phyloP scores from a whole-genome alignment of 441 rosid species.

The Pelargonium myrrhifolium region DNA sequence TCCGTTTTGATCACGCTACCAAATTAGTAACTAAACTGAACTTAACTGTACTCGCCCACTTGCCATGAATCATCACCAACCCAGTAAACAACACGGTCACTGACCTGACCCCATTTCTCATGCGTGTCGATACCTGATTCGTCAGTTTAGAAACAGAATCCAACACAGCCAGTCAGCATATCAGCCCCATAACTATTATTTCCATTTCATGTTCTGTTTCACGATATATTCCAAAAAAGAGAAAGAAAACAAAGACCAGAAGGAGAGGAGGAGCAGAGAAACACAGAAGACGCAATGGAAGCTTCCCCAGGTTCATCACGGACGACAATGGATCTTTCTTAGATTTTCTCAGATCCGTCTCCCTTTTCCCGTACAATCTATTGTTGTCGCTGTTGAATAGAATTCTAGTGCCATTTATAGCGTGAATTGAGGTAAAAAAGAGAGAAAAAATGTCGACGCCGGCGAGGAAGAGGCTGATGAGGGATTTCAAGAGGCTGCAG shows the following conservation, averaged over 20 bases:
- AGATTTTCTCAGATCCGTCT: conserved; percentile 10
- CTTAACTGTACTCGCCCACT: no score
- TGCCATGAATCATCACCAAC: background rate
- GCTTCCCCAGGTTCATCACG: background rate
- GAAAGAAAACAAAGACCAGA: background rate
- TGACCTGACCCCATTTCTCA: background rate
- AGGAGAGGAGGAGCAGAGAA: background rate
- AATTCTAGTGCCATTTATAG: background rate
- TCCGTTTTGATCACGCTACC: background rate
- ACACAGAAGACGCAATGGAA: background rate
- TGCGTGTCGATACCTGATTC: background rate
- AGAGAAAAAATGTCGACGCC: conserved; percentile 40
- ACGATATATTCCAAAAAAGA: background rate
- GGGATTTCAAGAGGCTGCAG: conserved; percentile 60
- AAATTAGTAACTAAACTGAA: background rate
- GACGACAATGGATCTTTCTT: background rate
- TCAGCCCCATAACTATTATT: background rate
- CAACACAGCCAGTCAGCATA: background rate
- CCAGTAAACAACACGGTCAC: background rate
- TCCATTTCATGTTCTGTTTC: no score
- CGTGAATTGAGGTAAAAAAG: no score
- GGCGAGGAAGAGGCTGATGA: conserved; percentile 61
- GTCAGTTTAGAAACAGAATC: background rate
- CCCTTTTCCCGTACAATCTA: background rate
- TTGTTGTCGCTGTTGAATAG: background rate